phyloP scores from a whole-genome alignment of 2,329 filamentous ascomycete genomes.

The Thelonectria rubi region DNA sequence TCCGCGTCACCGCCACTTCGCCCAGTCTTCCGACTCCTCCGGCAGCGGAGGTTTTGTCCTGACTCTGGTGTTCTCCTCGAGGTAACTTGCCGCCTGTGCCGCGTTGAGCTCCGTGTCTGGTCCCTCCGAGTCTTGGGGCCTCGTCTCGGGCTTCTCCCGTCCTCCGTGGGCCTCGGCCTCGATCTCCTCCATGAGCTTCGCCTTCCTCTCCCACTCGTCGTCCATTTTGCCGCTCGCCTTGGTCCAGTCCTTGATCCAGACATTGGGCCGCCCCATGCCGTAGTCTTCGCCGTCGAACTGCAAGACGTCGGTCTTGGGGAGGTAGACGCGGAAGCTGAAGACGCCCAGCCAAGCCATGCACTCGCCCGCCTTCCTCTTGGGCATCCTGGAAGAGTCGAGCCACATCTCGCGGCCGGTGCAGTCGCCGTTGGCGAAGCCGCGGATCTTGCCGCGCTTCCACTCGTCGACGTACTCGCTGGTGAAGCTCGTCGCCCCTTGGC shows the following conservation, averaged over 20 bases:
- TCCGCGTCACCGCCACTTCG: no score
- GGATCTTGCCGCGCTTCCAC: neutral
- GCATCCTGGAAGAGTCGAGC: neutral
- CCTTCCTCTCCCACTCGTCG: no score
- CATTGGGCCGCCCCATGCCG: neutral
- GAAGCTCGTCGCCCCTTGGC: neutral
- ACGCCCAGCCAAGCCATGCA: neutral
- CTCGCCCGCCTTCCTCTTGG: neutral
- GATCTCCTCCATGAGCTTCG: no score
- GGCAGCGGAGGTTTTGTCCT: no score
- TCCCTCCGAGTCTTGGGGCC: no score
- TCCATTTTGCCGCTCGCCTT: no score
- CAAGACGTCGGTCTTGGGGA: neutral
- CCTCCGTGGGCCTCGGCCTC: no score
- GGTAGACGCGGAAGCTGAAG: neutral
- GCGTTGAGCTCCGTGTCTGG: no score
- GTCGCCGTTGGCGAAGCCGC: neutral
- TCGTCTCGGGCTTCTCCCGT: no score
- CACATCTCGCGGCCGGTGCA: slow-evolving; percentile 8
- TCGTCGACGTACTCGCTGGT: neutral
- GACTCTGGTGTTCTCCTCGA: no score
- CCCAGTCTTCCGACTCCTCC: neutral
- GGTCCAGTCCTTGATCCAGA: no score
- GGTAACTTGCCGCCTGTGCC: no score
- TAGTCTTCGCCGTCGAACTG: neutral